Percentiles rank a stretch among this genome's conserved stretches.
Evolutionary conservation across 2,329 filamentous ascomycete genomes (phyloP).

Genomic region (Sporothrix dimorphospora): DNA sequence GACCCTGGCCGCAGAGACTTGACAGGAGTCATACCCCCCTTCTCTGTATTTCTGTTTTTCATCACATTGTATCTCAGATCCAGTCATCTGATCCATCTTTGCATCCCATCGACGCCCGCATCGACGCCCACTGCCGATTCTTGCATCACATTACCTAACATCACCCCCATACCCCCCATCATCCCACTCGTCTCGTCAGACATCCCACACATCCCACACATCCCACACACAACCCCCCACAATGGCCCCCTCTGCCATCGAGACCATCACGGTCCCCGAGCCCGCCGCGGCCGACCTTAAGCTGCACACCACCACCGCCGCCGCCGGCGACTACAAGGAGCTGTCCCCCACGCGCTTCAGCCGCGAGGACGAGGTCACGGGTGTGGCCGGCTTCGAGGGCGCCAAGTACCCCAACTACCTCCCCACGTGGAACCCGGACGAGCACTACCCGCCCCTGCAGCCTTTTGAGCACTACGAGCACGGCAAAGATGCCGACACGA

Average conservation of each 20-base stretch:
- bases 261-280: slow-evolving; percentile 34
- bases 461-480: slow-evolving; percentile 71
- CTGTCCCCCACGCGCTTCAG: slow-evolving; percentile 32
- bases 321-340: slow-evolving; percentile 38
- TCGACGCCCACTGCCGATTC: neutral
- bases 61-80: slow-evolving; percentile 5
- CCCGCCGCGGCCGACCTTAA: slow-evolving; percentile 35
- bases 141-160: neutral
- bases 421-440: slow-evolving; percentile 63
- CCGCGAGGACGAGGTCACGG: slow-evolving; percentile 33
- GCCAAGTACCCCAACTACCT: slow-evolving; percentile 64
- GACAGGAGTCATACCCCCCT: neutral
- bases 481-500: slow-evolving; percentile 67
- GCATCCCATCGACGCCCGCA: neutral
- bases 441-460: slow-evolving; percentile 63
- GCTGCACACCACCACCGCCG: slow-evolving; percentile 45
- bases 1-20: neutral
- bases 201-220: neutral
- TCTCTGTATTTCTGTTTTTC: neutral
- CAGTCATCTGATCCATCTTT: neutral
- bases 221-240: neutral
- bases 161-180: neutral
- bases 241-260: slow-evolving; percentile 33
- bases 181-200: neutral
- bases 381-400: slow-evolving; percentile 31